Conservation (phyloP, 2,329 filamentous ascomycete genomes). For the Chrysoporthe austroafricana region DNA sequence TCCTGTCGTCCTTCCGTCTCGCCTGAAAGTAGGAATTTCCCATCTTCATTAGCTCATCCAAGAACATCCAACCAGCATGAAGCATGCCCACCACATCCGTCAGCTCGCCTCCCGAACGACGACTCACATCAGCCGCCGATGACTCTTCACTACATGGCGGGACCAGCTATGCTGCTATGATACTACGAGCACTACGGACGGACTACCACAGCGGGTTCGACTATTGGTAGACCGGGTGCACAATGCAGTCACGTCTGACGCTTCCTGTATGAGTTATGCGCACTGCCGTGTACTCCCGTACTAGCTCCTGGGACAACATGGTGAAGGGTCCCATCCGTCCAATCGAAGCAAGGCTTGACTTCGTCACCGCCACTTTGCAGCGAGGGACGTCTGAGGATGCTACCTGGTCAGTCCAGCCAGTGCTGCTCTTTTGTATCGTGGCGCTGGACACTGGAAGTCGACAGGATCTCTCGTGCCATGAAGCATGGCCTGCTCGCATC, state of each 20-base stretch:
- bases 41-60: not conserved
- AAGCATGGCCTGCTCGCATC: not conserved
- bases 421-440: not conserved
- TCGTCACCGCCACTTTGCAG: slow-evolving; percentile 25
- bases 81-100: slow-evolving; percentile 14
- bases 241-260: not conserved
- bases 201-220: slow-evolving; percentile 1
- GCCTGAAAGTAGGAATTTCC: slow-evolving; percentile 4
- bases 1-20: slow-evolving; percentile 1
- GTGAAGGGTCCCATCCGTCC: slow-evolving; percentile 14
- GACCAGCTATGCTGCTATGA: not conserved
- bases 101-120: slow-evolving; percentile 18
- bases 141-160: slow-evolving; percentile 11
- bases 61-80: slow-evolving; percentile 16
- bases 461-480: not conserved
- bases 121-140: slow-evolving; percentile 21
- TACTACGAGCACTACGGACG: not conserved
- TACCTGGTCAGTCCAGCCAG: not conserved
- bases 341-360: slow-evolving; percentile 6
- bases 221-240: not conserved
- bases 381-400: slow-evolving; percentile 2
- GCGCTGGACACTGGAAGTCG: not conserved
- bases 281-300: not conserved
- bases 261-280: not conserved
- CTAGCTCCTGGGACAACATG: slow-evolving; percentile 4